These are phyloP conservation scores for Xylaria longipes DNA, from an alignment of 495 filamentous ascomycete species.

Conservation along the genomic window DNA sequence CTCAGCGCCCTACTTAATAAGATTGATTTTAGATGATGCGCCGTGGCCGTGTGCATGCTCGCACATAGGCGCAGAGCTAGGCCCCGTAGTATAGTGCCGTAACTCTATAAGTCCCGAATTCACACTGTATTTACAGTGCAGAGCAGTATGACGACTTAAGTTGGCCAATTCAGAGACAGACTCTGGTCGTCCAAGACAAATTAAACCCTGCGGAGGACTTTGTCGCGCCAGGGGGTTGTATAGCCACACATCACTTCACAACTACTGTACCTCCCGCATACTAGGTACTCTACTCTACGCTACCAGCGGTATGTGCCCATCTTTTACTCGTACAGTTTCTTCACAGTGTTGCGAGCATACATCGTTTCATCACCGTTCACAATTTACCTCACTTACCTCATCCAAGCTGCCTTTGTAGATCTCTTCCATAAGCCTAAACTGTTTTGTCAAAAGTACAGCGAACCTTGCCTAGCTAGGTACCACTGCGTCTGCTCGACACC, in stretches of 20 bases:
- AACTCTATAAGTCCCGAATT: not conserved
- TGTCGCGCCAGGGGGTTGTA: constrained; percentile 21
- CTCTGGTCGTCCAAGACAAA: constrained; percentile 24
- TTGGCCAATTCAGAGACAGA: constrained; percentile 5
- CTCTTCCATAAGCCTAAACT: constrained; percentile 3
- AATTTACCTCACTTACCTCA: constrained; percentile 14
- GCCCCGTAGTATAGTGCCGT: not conserved
- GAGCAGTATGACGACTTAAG: not conserved
- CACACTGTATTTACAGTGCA: constrained; percentile 19
- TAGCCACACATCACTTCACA: constrained; percentile 11
- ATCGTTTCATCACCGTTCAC: not conserved
- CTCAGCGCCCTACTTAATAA: constrained; percentile 9
- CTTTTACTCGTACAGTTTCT: constrained; percentile 1
- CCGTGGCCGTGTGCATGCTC: not conserved
- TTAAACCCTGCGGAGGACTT: constrained; percentile 31
- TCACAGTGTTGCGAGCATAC: not conserved
- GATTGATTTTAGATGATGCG: constrained; percentile 11
- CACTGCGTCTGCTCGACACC: not conserved
- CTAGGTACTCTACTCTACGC: not conserved
- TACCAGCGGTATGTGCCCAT: constrained; percentile 15
- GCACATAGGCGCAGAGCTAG: not conserved
- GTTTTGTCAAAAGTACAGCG: constrained; percentile 27
- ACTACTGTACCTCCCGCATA: constrained; percentile 7
- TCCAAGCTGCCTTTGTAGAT: constrained; percentile 19
- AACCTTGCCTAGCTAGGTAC: constrained; percentile 14